Base-by-base conservation (phyloP, 2,329 filamentous ascomycete genomes). In the Zelopaecilomyces penicillatus region DNA sequence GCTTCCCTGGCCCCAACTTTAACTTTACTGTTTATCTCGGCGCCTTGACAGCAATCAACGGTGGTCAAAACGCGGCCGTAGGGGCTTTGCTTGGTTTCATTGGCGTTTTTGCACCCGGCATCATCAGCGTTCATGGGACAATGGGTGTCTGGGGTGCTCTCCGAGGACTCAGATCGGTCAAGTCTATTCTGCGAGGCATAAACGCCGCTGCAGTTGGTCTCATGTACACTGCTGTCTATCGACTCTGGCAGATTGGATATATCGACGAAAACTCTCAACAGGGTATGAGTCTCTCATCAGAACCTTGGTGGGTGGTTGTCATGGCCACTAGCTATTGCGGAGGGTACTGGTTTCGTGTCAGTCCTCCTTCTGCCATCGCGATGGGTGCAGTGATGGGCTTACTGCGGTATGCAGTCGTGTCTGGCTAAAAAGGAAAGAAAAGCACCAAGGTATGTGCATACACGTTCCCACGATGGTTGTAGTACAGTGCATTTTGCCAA, bases 281-380 rank as follows among this genome's bases (percentile, higher is more conserved):
- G 2, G 79, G 79, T 0, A 70, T 65, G 39, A 78, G 73, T 51
- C 55, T 83, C 37, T 77, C 64, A 0, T 65, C 69, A 33, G 78
- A 82, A 48, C 76, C 79, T 1, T 82, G 78, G 76, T 82, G 78
- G 75, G 70, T 82, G 12, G 76, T 80, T 4, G 69, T 82, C 1
- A 71, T 78, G 2, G 73, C 75, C 4, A 60, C 61, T 4, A 54
- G 51, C 7, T 64, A 59, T 44, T 56, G 65, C 3, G 62, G 63
- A 1, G 56, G 64, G 1, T 50, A 53, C 19, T 63, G 59, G 50
- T 62, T 64, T 44, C 49, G 56, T 1, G 39, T 65, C 5, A 55
- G 51, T 6, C 56, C 64, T 4, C 62, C 64, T 1, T 45, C 60
- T 8, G 57, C 59, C 1, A 66, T 67, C 33, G 5, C 63, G 5